Conservation (phyloP, 2,329 filamentous ascomycete genomes). For the Hirsutella rhossiliensis region DNA sequence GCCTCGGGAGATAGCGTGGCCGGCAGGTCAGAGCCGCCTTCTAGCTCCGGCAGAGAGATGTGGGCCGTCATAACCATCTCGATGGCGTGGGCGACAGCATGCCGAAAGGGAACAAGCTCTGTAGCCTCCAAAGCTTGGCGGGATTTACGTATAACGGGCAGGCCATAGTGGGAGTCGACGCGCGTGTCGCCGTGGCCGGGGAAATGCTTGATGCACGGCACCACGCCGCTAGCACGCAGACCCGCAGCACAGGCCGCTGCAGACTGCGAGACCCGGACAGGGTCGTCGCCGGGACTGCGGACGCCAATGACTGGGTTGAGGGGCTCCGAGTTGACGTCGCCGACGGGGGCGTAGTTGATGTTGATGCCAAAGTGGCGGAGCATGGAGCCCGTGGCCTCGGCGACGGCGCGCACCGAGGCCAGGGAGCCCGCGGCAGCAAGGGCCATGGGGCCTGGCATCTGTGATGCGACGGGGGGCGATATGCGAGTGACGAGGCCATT, state of each 20-base stretch:
- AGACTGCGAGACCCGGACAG: conserved; percentile 8
- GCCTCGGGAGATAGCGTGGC: conserved; percentile 12
- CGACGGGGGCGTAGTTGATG: conserved; percentile 15
- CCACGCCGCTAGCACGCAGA: conserved; percentile 8
- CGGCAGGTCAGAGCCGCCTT: conserved; percentile 7
- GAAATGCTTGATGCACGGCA: conserved; percentile 15
- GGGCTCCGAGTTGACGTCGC: conserved; percentile 14
- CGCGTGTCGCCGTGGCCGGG: conserved; percentile 14
- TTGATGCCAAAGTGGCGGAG: conserved; percentile 15
- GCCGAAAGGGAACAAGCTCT: conserved; percentile 12
- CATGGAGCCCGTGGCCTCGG: conserved; percentile 9
- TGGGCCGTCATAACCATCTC: conserved; percentile 17
- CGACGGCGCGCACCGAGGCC: conserved; percentile 7
- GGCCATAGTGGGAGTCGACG: conserved; percentile 14
- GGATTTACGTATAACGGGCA: conserved; percentile 12
- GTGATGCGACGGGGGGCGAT: conserved; percentile 11
- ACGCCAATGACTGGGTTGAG: conserved; percentile 14
- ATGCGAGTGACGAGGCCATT: conserved; percentile 15
- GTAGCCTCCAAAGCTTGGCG: conserved; percentile 8
- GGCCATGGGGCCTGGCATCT: conserved; percentile 13
- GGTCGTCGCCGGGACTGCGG: conserved; percentile 13
- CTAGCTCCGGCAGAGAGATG: conserved; percentile 12
- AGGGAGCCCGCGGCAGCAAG: conserved; percentile 10
- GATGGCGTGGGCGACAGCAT: conserved; percentile 8
- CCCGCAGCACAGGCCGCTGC: conserved; percentile 10